Base-by-base conservation (phyloP, 495 filamentous ascomycete species). In the Massariosphaeria phaeospora region DNA sequence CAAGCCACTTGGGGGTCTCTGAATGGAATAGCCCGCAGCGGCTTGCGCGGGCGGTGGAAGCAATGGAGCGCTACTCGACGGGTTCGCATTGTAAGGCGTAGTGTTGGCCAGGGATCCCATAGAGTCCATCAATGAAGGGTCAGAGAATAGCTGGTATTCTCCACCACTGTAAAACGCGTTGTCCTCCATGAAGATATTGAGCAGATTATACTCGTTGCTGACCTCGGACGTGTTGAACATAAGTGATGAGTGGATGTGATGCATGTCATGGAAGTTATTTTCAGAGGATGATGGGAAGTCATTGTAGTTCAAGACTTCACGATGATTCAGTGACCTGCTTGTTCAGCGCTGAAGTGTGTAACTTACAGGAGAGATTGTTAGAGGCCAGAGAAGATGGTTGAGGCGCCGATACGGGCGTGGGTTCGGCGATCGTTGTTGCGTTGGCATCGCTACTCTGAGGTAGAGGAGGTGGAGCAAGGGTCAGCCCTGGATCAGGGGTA, bases 191-290 rank as follows among this genome's bases (percentile, higher is more conserved):
- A 97, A 99, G 69, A 97, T 90, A 61, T 94, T 95, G 56, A 99
- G 79, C 52, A 96, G 75, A 65, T 95, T 95, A 67, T 95, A 96
- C 71, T 99, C 93, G 69, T 88, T 90, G 25, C 86, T 89, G 55
- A 95, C 86, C 69, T 99, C 93, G 52, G 88, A 88, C 23, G 89
- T 84, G 68, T 88, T 88, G 72, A 96, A 91, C 86, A 95, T 90
- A 73, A 93, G 96, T 61, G 85, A 90, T 48, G 89, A 86, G 72
- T 96, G 87, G 64, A 90, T 89, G 62, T 79, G 85, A 72, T 96
- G 89, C 84, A 95, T 94, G 67, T 95, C 90, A 73, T 91, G 85
- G 66, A 85, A 93, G 65, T 87, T 86, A 63, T 82, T 91, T 58
- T 87, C 86, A 63, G 74, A 82, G 47, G 81, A 79, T 72, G 80